Conservation (phyloP, 1,284 basidiomycete genomes). For the Cryptococcus sp. region DNA sequence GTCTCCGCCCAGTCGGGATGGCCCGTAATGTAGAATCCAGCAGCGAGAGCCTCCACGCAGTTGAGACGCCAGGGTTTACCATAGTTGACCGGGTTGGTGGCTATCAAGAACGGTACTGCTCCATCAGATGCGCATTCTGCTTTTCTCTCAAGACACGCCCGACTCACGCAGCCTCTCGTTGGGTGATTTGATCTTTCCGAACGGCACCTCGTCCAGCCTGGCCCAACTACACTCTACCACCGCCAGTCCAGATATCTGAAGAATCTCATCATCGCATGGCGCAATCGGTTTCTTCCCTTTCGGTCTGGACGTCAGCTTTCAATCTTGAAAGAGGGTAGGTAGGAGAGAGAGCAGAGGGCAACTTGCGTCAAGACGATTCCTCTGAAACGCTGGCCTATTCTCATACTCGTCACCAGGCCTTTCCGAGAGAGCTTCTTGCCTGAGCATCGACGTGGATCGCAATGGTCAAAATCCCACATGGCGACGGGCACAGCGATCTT, state of each 20-base stretch:
- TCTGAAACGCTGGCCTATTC: conserved; percentile 78
- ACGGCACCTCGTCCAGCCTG: conserved; percentile 86
- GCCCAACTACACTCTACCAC: conserved; percentile 99
- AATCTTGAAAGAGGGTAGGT: background rate
- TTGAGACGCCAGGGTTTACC: conserved; percentile 88
- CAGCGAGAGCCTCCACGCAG: conserved; percentile 88
- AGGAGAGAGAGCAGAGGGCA: background rate
- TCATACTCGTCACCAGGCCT: conserved; percentile 76
- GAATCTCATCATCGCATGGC: conserved; percentile 76
- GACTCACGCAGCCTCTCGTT: conserved; percentile 82
- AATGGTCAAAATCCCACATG: conserved; percentile 98
- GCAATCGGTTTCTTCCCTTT: conserved; percentile 76
- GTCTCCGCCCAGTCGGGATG: conserved; percentile 72
- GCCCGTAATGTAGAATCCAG: conserved; percentile 85
- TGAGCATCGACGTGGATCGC: conserved; percentile 88
- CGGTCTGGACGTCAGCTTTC: conserved; percentile 55
- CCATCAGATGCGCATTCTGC: background rate
- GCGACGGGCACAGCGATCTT: conserved; percentile 65
- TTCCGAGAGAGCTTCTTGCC: conserved; percentile 88
- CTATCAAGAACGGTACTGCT: conserved; percentile 85
- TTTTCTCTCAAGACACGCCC: background rate
- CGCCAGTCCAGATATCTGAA: conserved; percentile 72
- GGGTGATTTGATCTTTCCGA: conserved; percentile 85
- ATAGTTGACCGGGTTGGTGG: conserved; percentile 91
- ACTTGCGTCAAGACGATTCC: conserved; percentile 89